Base-by-base conservation (phyloP, 176 grass and related monocot species). In the Carex kokanica region DNA sequence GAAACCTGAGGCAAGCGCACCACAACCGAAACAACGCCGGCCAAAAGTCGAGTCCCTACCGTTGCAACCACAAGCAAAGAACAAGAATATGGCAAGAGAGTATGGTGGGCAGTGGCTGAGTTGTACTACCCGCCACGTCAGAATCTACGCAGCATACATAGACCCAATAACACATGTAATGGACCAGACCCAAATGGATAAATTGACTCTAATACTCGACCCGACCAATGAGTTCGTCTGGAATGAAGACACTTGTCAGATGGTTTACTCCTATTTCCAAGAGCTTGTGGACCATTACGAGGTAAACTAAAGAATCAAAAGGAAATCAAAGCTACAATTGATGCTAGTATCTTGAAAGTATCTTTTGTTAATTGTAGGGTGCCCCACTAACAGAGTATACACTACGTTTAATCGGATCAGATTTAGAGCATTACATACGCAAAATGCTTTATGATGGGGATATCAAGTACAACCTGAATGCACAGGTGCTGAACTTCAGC, bases 131-230 rank as follows among this genome's bases (percentile, higher is more conserved):
- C 91, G 92, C 73, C 95, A 98, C 86, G 43, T 98, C 24, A 93
- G 95, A 88, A 95, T 98, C 81, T 98, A 98, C 68, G 95, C 95
- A 6, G 95, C 95, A 12, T 95, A 98, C 91, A 95, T 98, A 84
- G 91, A 98, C 80, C 92, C 91, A n/a, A 90, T 84, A 20, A 98
- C 95, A 61, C 84, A 95, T 59, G 91, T 84, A 53, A 94, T 98
- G 89, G 95, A 98, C 89, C 95, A 98, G 91, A 93, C 92, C 27
- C 95, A 95, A 89, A 91, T 91, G 89, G 95, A 95, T 88, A 98
- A 95, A 93, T 90, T 95, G 38, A 98, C 95, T 58, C 91, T 98
- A 81, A 36, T 98, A 18, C 92, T 98, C 51, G 92, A 98, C 75
- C 92, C 95, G 0, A 81, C 84, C 74, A 81, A 95, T 64, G 95